Evolutionary conservation across 768 basidiomycete genomes (phyloP), one percentile per base, ranked within the genome.

Genomic region (Auricularia heimuer): DNA sequence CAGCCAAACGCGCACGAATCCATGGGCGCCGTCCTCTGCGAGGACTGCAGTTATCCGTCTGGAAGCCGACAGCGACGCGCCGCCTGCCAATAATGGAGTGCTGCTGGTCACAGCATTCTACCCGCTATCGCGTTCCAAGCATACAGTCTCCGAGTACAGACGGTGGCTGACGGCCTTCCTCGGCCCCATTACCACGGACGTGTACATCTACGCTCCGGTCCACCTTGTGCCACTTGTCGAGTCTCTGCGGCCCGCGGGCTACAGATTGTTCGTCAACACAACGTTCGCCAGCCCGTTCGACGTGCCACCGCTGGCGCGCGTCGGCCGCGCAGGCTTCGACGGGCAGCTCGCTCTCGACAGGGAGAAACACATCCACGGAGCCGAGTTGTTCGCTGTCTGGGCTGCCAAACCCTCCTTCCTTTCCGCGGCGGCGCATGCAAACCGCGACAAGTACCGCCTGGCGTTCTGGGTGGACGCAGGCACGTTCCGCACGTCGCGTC

Each of bases 381-480:
- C 83, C 0, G 81, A 81, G 44, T 70, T 84, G 10, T 85, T 83
- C 67, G 83, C 83, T 1, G 73, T 84, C 1, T 83, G 83, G 83
- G 81, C 82, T 65, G 78, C 77, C 0, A 85, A 85, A 69, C 77
- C 83, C 6, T 83, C 77, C 70, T 76, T 82, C 61, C 73, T 85
- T 47, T 72, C 78, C 36, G 73, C 79, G 44, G 83, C 67, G 80
- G 2, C 67, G 70, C 36, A 74, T 36, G 21, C 51, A 12, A 29
- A 65, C n/a, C 73, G 74, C 4, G 69, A 74, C 66, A 63, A 69
- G 29, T 84, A 81, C 65, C 78, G 82, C 21, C 85, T 82, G 70
- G 81, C 78, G 1, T 86, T 86, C 67, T 86, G 84, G 84, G 77
- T 73, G 37, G 84, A 85, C 67, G 82, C 83, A 1, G 83, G 81